Evolutionary conservation across 1,284 basidiomycete genomes (phyloP).

Genomic region (Lignosus rhinocerotis): DNA sequence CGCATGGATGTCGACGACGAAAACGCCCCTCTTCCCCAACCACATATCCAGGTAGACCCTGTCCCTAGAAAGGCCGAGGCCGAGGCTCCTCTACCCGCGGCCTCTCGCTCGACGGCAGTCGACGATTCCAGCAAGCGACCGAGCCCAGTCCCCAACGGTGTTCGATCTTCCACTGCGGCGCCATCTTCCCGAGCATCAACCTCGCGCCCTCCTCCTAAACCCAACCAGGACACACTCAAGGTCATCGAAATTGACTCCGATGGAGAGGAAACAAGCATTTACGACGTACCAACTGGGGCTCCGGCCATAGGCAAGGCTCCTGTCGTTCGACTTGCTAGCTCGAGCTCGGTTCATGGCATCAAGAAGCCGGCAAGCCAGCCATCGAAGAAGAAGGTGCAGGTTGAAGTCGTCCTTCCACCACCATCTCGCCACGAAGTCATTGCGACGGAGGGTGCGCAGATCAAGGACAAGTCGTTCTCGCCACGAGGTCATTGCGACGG

Average conservation of each 20-base stretch:
- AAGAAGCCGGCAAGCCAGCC: conserved; percentile 11
- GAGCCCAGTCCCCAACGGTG: conserved; percentile 6
- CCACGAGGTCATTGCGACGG: not conserved
- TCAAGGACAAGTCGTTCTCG: too few species aligned
- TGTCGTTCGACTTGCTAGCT: not conserved
- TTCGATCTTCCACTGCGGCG: not conserved
- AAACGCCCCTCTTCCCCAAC: not conserved
- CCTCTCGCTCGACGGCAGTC: conserved; percentile 1
- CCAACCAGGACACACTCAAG: conserved; percentile 17
- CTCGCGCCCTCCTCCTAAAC: conserved; percentile 3
- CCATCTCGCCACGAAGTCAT: not conserved
- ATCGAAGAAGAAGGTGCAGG: conserved; percentile 20
- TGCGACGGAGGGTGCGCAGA: conserved; percentile 7
- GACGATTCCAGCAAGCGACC: conserved; percentile 5
- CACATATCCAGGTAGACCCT: not conserved
- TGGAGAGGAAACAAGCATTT: conserved; percentile 18
- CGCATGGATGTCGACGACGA: conserved; percentile 26
- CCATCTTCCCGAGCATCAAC: conserved; percentile 11
- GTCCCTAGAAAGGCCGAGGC: not conserved
- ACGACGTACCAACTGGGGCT: not conserved
- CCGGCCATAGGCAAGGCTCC: conserved; percentile 1
- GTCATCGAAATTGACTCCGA: conserved; percentile 31
- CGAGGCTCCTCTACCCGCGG: not conserved
- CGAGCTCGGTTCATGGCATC: not conserved
- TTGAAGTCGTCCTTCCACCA: conserved; percentile 18